These are phyloP conservation scores for Candolleomyces aberdarensis DNA, from an alignment of 768 basidiomycete genomes.

Conservation along the genomic window DNA sequence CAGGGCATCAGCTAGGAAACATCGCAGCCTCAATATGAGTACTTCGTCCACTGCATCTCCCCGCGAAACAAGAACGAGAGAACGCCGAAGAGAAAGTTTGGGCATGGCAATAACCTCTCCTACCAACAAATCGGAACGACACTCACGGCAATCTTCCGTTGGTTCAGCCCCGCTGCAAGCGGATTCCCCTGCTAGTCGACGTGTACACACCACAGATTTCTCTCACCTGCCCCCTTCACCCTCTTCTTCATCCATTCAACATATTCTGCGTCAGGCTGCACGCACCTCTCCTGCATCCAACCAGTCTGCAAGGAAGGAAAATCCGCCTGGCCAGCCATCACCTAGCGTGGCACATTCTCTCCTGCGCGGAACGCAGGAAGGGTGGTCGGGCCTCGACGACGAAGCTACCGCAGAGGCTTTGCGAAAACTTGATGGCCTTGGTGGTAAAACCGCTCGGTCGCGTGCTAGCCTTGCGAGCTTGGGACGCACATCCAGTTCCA, in stretches of 20 bases:
- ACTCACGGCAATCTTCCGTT: slow-evolving; percentile 65
- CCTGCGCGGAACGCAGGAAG: slow-evolving; percentile 83
- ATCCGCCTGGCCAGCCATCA: slow-evolving; percentile 38
- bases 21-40: slow-evolving; percentile 66
- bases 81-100: slow-evolving; percentile 53
- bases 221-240: slow-evolving; percentile 91
- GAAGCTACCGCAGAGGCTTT: slow-evolving; percentile 88
- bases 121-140: slow-evolving; percentile 41
- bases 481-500: slow-evolving; percentile 59
- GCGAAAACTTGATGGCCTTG: slow-evolving; percentile 87
- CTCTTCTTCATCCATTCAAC: slow-evolving; percentile 85
- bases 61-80: slow-evolving; percentile 47
- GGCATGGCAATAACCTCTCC: slow-evolving; percentile 37
- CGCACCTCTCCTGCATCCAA: slow-evolving; percentile 38
- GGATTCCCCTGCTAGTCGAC: slow-evolving; percentile 50
- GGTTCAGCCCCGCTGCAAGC: slow-evolving; percentile 65
- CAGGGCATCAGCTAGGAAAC: slow-evolving; percentile 53
- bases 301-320: slow-evolving; percentile 42
- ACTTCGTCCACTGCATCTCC: slow-evolving; percentile 33
- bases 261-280: slow-evolving; percentile 63
- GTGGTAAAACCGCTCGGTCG: slow-evolving; percentile 70
- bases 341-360: slow-evolving; percentile 81
- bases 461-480: slow-evolving; percentile 76
- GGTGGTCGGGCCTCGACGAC: slow-evolving; percentile 86
- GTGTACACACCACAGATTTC: slow-evolving; percentile 72